Evolutionary conservation across 192 early-diverging fungal species (phyloP), one percentile per base, ranked within the genome.

Genomic region (Cetraspora pellucida): DNA sequence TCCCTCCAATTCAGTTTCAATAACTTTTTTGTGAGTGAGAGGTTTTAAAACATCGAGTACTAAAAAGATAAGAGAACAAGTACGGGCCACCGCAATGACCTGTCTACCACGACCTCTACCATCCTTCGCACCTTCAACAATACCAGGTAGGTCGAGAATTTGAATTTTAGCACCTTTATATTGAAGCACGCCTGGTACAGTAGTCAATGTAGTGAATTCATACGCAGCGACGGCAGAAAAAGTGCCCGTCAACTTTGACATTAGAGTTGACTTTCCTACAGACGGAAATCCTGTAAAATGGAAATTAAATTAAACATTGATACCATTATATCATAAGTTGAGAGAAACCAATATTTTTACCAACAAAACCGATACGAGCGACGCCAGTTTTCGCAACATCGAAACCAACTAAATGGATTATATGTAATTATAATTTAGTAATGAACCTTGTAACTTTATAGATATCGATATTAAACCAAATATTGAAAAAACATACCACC

Each of bases 121-220:
- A 83, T 99, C 96, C 87, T 97, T 97, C 60, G 97, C 97, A 74
- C 96, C 97, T 85, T 97, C 95, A 65, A 98, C 97, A 84, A 98
- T 97, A 66, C 96, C 96, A 2, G 96, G 96, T 81, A 99, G 19
- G 93, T 99, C 97, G 46, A 99, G 90, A 82, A 99, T 96, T 87
- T 99, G 97, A 83, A 99, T 90, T 83, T 99, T 98, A 8, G 97
- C 97, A 67, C 96, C 97, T 84, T 97, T 97, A 83, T 97, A 97
- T 77, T 96, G 92, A 65, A 93, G 80, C 25, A 97, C 90, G 81
- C 97, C 97, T n/a, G 97, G 97, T 19, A 99, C 95, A 10, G 96
- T 98, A 19, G 97, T 97, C 61, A 99, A 86, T n/a, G 97, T 99
- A 67, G 97, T 99, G 87, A 99, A 99, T 83, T 99, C 97, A 77